A percentile compares a stretch with the other conserved stretches of the same genome.
phyloP scores from a whole-genome alignment of 352 stramenopile genomes.

The Phytophthora sp. region DNA sequence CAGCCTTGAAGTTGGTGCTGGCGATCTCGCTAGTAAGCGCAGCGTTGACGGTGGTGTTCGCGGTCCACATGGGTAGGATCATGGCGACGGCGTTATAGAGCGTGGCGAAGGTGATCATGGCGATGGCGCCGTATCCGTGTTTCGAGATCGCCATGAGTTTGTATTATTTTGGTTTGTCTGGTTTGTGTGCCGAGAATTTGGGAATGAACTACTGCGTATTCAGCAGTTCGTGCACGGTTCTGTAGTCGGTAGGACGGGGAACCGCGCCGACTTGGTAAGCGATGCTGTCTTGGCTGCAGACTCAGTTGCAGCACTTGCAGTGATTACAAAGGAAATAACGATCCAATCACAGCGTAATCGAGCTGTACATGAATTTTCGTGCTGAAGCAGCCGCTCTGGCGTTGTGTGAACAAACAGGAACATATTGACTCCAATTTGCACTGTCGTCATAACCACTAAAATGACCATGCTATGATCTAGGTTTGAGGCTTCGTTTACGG shows the following conservation, averaged over 20 bases:
- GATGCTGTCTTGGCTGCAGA: too few species aligned
- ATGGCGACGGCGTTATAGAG: constrained; percentile 29
- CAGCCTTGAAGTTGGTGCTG: constrained; percentile 31
- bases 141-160: constrained; percentile 26
- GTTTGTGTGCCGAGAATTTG: constrained; percentile 1
- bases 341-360: not conserved
- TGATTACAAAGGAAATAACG: constrained; percentile 2
- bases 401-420: not conserved
- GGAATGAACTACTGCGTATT: not conserved
- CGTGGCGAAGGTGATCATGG: constrained; percentile 23
- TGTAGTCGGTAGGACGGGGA: not conserved
- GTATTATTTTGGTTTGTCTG: too few species aligned
- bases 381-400: constrained; percentile 5
- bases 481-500: not conserved
- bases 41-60: constrained; percentile 25
- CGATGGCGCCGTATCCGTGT: constrained; percentile 22
- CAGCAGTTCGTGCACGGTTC: not conserved
- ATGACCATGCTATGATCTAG: not conserved
- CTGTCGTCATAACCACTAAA: not conserved
- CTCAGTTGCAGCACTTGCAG: too few species aligned
- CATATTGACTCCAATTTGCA: not conserved
- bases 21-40: constrained; percentile 15
- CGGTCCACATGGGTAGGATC: constrained; percentile 23
- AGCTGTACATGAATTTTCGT: constrained; percentile 8
- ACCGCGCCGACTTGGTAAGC: not conserved